Evolutionary conservation across 805 yeast genomes (phyloP).

Genomic region (Cyberlindnera lachancei): DNA sequence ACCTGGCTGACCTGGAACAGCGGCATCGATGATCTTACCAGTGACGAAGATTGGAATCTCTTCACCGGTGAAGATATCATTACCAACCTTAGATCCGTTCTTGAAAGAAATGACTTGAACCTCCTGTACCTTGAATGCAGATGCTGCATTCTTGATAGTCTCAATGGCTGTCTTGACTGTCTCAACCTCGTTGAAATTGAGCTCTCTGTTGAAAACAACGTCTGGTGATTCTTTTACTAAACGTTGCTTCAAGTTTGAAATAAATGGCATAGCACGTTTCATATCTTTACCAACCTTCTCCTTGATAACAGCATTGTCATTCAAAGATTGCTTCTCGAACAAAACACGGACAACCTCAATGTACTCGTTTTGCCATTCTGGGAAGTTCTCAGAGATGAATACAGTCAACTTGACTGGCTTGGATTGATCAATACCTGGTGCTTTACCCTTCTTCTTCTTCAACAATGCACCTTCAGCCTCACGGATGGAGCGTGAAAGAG

Average conservation of each 20-base stretch:
- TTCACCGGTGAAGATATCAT: conserved; percentile 60
- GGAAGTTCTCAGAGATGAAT: conserved; percentile 75
- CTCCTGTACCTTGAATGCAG: conserved; percentile 46
- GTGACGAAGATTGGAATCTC: conserved; percentile 52
- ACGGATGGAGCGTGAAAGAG: conserved; percentile 74
- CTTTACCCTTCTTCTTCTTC: conserved; percentile 73
- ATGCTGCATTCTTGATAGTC: conserved; percentile 57
- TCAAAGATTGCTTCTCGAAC: conserved; percentile 54
- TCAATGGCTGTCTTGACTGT: conserved; percentile 49
- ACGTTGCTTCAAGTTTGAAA: conserved; percentile 77
- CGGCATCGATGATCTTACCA: conserved; percentile 67
- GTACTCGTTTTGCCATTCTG: conserved; percentile 85
- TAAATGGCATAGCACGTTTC: conserved; percentile 98
- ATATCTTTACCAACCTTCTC: conserved; percentile 76
- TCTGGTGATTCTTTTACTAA: conserved; percentile 61
- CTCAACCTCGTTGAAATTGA: conserved; percentile 71
- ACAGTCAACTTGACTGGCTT: conserved; percentile 69
- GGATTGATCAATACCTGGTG: conserved; percentile 64
- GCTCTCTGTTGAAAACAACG: conserved; percentile 82
- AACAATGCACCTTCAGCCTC: conserved; percentile 84
- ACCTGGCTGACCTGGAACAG: conserved; percentile 94
- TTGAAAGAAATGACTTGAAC: conserved; percentile 56
- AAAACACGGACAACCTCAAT: conserved; percentile 73
- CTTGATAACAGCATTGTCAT: conserved; percentile 58
- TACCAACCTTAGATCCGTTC: conserved; percentile 57